Percentiles rank a stretch among this genome's conserved stretches.
phyloP scores from a whole-genome alignment of 1,139 yeast genomes.

The Blastobotrys petasosporus region DNA sequence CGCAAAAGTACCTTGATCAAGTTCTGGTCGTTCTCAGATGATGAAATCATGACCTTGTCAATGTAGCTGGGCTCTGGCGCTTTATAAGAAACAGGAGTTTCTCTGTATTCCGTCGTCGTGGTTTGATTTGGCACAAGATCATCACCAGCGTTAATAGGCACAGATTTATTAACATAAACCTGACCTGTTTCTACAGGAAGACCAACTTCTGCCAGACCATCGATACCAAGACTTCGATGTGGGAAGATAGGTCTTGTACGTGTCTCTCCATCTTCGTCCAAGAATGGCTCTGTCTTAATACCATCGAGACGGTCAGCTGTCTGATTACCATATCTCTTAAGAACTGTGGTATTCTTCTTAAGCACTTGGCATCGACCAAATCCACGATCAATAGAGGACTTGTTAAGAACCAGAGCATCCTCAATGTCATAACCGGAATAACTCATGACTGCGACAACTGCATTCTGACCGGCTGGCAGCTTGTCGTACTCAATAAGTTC shows the following conservation, averaged over 20 bases:
- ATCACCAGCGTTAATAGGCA: conserved; percentile 83
- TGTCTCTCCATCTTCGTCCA: conserved; percentile 39
- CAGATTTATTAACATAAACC: conserved; percentile 86
- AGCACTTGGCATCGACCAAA: conserved; percentile 98
- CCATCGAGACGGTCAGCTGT: conserved; percentile 89
- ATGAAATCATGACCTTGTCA: conserved; percentile 97
- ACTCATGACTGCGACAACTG: conserved; percentile 98
- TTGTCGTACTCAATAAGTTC: conserved; percentile 94
- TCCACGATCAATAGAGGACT: conserved; percentile 91
- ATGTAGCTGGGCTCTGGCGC: conserved; percentile 95
- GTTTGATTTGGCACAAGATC: conserved; percentile 47
- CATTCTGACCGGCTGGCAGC: conserved; percentile 98
- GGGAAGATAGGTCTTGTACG: conserved; percentile 71
- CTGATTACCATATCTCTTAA: conserved; percentile 90
- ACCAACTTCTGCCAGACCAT: conserved; percentile 97
- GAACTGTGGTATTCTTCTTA: conserved; percentile 80
- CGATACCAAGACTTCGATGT: conserved; percentile 83
- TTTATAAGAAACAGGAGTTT: conserved; percentile 84
- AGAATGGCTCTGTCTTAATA: conserved; percentile 60
- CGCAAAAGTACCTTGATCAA: conserved; percentile 83
- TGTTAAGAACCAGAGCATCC: conserved; percentile 93
- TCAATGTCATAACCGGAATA: conserved; percentile 99
- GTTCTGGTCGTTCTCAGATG: conserved; percentile 91
- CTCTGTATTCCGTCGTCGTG: conserved; percentile 53
- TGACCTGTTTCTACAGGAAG: conserved; percentile 86